Evolutionary conservation across 2,329 filamentous ascomycete species (phyloP).

Genomic region (Calonectria montana): DNA sequence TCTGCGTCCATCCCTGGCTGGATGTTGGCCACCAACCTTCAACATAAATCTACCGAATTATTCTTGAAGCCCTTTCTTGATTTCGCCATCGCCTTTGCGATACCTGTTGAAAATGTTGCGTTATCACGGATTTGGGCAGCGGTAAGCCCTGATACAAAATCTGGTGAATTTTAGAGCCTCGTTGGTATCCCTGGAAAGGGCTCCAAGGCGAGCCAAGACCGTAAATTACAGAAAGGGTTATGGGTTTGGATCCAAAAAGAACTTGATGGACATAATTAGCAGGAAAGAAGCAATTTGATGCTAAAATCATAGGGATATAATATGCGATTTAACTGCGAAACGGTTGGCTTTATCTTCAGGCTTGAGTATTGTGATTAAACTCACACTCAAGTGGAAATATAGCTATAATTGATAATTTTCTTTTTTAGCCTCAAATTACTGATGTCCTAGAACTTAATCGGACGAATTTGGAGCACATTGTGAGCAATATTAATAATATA

Average conservation of each 20-base stretch:
- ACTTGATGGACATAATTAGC: neutral
- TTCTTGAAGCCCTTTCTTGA: constrained; percentile 15
- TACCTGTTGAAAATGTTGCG: neutral
- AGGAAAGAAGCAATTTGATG: too few species aligned
- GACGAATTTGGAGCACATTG: too few species aligned
- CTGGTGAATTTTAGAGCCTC: neutral
- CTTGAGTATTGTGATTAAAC: too few species aligned
- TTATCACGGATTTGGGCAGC: constrained; percentile 12
- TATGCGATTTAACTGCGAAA: too few species aligned
- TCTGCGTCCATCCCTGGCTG: constrained; percentile 3
- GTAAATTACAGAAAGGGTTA: neutral
- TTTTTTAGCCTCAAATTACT: too few species aligned
- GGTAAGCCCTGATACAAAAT: constrained; percentile 8
- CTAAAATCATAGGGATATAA: too few species aligned
- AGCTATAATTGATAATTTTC: too few species aligned
- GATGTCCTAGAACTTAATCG: too few species aligned
- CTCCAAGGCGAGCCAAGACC: neutral
- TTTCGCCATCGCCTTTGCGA: neutral
- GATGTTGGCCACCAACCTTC: constrained; percentile 16
- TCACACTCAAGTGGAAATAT: too few species aligned
- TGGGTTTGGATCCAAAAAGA: constrained; percentile 10
- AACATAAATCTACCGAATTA: neutral
- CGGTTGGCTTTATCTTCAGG: too few species aligned
- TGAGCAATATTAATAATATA: too few species aligned
- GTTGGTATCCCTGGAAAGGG: neutral